Evolutionary conservation across 805 yeast genomes (phyloP), one percentile per base, ranked within the genome.

Genomic region (Kodamaea nitidulidarum): DNA sequence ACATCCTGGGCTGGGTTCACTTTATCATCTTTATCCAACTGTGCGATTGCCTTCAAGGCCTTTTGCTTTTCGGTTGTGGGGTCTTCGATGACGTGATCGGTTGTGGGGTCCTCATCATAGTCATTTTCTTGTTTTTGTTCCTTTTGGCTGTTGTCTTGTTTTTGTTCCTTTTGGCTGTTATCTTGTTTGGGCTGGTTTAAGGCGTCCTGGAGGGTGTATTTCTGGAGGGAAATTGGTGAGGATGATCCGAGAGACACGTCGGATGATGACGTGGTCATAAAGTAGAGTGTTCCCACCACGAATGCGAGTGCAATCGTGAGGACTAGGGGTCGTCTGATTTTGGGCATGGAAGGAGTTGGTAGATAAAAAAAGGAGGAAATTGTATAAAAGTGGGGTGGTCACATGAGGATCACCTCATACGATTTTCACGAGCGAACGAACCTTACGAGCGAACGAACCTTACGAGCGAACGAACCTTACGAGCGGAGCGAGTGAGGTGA

Each of bases 201-300:
- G 10, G 15, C 32, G 3, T 41, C 33, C 27, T 30, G 37, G 16
- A 24, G 21, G 33, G 25, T 45, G 32, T 46, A 28, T 21, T 45
- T 46, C 31, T 42, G 38, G 15, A 52, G 36, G 21, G 46, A 47
- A 15, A 58, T 48, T 2, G 66, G 66, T 6, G 55, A 34, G 2
- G 50, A 34, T 2, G 44, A 39, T 4, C 61, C 60, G 20, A 58
- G 46, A 2, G 58, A 48, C 16, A 38, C 15, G 18, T 50, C 49
- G 8, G 50, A 32, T 10, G 49, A 42, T 20, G 52, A 38, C 15
- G 47, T 40, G 25, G 57, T 39, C 50, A 63, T 49, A 38, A 53
- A 60, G 36, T 55, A 61, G n/a, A 63, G 42, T 38, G 57, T 42
- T 8, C 58, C 43, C 8, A 59, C 43, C n/a, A 63, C 48, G 16